phyloP scores from a whole-genome alignment of 2,329 filamentous ascomycete genomes.

The Mariannaea elegans region DNA sequence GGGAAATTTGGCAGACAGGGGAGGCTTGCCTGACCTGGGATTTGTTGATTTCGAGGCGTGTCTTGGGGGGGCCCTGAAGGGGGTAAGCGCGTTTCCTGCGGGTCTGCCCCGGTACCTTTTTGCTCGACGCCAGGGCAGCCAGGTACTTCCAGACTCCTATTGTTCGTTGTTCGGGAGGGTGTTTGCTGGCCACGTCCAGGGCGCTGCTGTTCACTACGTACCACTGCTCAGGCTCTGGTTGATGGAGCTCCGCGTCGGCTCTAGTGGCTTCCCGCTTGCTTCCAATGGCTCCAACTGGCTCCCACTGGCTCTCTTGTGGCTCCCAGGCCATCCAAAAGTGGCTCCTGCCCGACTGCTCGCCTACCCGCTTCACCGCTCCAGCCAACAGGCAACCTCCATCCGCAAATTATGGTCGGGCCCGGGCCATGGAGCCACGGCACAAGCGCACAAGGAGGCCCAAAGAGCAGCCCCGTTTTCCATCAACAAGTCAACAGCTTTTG shows the following conservation, averaged over 20 bases:
- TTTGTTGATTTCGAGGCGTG: conserved; percentile 52
- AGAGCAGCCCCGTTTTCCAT: not conserved
- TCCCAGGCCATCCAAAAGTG: conserved; percentile 9
- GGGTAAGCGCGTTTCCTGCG: conserved; percentile 46
- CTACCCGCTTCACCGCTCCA: conserved; percentile 26
- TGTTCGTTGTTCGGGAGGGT: not conserved
- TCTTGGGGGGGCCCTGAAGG: conserved; percentile 42
- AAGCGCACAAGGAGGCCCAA: not conserved
- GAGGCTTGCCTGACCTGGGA: conserved; percentile 44
- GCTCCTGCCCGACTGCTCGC: conserved; percentile 14
- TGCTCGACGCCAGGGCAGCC: not conserved
- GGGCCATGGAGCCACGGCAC: conserved; percentile 12
- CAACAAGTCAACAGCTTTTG: conserved; percentile 4
- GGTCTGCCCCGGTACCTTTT: conserved; percentile 28
- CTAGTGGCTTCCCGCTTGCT: conserved; percentile 13
- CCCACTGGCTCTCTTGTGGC: not conserved
- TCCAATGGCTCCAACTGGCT: not conserved
- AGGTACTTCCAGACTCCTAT: not conserved
- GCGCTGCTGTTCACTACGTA: not conserved
- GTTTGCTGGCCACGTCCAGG: not conserved
- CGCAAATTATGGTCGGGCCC: conserved; percentile 22
- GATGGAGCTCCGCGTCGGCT: conserved; percentile 15
- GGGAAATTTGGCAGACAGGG: conserved; percentile 56
- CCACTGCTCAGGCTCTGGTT: conserved; percentile 1
- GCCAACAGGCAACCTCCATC: conserved; percentile 21